These are phyloP conservation scores for Fusarium falciforme DNA, from an alignment of 2,329 filamentous ascomycete genomes.

Conservation along the genomic window DNA sequence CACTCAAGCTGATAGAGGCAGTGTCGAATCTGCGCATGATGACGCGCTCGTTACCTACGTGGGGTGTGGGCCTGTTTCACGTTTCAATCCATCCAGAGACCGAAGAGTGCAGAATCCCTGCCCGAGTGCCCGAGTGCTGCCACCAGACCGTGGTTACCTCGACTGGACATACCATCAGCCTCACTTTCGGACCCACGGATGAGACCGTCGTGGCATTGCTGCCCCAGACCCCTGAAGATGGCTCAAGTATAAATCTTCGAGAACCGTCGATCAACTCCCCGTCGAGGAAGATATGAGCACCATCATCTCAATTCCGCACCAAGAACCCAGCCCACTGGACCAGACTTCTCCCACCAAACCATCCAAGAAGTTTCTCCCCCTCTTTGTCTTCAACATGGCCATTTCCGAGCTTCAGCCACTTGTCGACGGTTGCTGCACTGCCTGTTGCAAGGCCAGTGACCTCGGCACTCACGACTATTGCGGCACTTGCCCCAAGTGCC, in stretches of 20 bases:
- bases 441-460: slow-evolving; percentile 47
- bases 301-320: slow-evolving; percentile 5
- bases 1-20: slow-evolving; percentile 11
- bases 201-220: slow-evolving; percentile 32
- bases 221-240: slow-evolving; percentile 21
- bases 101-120: slow-evolving; percentile 32
- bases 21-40: slow-evolving; percentile 24
- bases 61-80: slow-evolving; percentile 39
- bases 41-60: slow-evolving; percentile 24
- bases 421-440: slow-evolving; percentile 44
- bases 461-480: slow-evolving; percentile 49
- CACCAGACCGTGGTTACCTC: slow-evolving; percentile 13
- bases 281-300: slow-evolving; percentile 17
- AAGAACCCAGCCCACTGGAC: not conserved
- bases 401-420: slow-evolving; percentile 26
- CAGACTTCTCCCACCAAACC: slow-evolving; percentile 1
- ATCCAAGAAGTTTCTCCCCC: not conserved
- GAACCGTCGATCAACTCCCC: slow-evolving; percentile 20
- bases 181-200: slow-evolving; percentile 36
- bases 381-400: slow-evolving; percentile 28
- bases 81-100: slow-evolving; percentile 37
- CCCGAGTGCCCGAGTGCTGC: slow-evolving; percentile 20
- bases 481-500: slow-evolving; percentile 46
- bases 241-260: slow-evolving; percentile 39
- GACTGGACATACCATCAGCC: slow-evolving; percentile 34